Base-by-base conservation (phyloP, 2,329 filamentous ascomycete genomes). In the Orbilia ellipsospora region DNA sequence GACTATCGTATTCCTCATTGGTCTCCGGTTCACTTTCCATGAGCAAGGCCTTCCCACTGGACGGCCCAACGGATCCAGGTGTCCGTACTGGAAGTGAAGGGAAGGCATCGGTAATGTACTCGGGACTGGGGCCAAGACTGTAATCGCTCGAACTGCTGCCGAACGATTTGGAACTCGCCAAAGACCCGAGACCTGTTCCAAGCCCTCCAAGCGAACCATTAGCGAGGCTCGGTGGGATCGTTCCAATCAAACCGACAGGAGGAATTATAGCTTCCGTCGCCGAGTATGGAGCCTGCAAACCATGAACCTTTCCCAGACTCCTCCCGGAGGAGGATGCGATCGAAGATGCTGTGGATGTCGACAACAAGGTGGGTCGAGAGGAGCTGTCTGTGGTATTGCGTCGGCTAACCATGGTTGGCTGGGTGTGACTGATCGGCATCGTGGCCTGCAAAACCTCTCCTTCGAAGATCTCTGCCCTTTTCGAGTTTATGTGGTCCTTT, bases 401-500 rank as follows among this genome's bases (percentile, higher is more conserved):
- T 42, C 73, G 73, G 48, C 60, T 65, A 18, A 56, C 54, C n/a
- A 77, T 55, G n/a, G 45, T 59, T 26, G 64, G 73, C 40, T 48
- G 44, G 44, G 55, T 31, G 7, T 77, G 73, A 31, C 45, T 69
- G 55, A 77, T 63, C 13, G 67, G 65, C n/a, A 66, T 28, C 8
- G 57, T 72, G 13, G 73, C 73, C 20, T 77, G 73, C 51, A 77
- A 67, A 63, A 77, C 40, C 50, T 77, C 73, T 55, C 73, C 73
- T 50, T 77, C 73, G 31, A 77, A 77, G 20, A 77, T 77, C 57
- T 77, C 73, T 31, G 54, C 66, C 54, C 61, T 56, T 56, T 77
- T 77, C 23, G 73, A 77, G 45, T 77, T 77, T 40, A 77, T 77
- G 13, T 77, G 77, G 18, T 78, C 76, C 51, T 80, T 79, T 26